These are phyloP conservation scores for Phaeotremella skinneri DNA, from an alignment of 768 basidiomycete species.

Conservation along the genomic window DNA sequence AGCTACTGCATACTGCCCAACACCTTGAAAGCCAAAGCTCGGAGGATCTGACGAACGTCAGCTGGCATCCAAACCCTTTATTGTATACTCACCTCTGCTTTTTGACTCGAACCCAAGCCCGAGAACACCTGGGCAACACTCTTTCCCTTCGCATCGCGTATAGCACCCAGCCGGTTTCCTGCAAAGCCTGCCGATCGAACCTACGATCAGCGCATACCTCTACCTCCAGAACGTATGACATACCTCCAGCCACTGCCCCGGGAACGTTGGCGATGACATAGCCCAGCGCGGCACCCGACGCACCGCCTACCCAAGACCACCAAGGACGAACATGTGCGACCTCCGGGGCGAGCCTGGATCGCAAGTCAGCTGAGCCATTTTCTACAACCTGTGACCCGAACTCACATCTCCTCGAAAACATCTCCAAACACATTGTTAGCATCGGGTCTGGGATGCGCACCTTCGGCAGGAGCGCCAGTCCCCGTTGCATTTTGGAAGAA, in stretches of 20 bases:
- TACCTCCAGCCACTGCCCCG: slow-evolving; percentile 74
- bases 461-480: slow-evolving; percentile 31
- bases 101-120: slow-evolving; percentile 71
- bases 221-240: slow-evolving; percentile 10
- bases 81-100: slow-evolving; percentile 68
- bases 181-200: slow-evolving; percentile 58
- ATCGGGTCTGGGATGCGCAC: slow-evolving; percentile 58
- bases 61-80: background rate
- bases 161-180: slow-evolving; percentile 84
- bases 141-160: slow-evolving; percentile 89
- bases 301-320: slow-evolving; percentile 48
- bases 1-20: slow-evolving; percentile 59
- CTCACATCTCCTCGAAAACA: slow-evolving; percentile 81
- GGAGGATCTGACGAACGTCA: slow-evolving; percentile 62
- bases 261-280: slow-evolving; percentile 75
- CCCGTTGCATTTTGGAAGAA: slow-evolving; percentile 62
- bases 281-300: slow-evolving; percentile 60
- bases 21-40: slow-evolving; percentile 77
- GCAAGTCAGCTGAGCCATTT: background rate
- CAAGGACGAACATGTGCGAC: slow-evolving; percentile 50
- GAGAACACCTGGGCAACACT: slow-evolving; percentile 84
- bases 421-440: slow-evolving; percentile 80
- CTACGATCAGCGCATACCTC: slow-evolving; percentile 8
- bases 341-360: slow-evolving; percentile 48
- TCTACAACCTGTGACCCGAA: too few species aligned